Evolutionary conservation across 176 grass and related monocot species (phyloP).

Genomic region (Chrysopogon serrulatus): DNA sequence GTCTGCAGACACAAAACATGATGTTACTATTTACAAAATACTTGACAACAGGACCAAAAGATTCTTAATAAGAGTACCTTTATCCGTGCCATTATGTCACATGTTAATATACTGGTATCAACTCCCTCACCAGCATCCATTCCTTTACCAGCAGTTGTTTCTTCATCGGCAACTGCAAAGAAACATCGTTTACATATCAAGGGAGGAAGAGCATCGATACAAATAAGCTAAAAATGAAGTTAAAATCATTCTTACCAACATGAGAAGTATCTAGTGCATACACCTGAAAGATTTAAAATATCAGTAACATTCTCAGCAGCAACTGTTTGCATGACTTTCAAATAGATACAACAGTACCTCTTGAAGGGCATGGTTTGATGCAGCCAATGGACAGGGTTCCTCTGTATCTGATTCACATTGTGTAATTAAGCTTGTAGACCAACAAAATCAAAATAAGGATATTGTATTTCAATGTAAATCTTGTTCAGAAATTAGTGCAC

Average conservation of each 20-base stretch:
- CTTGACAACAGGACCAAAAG: background rate
- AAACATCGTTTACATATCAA: slow-evolving; percentile 17
- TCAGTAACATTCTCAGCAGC: background rate
- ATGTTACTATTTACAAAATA: background rate
- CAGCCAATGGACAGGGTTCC: slow-evolving; percentile 2
- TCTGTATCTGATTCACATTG: slow-evolving; percentile 5
- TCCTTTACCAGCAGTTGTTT: slow-evolving; percentile 6
- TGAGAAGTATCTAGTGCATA: slow-evolving; percentile 11
- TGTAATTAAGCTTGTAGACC: background rate
- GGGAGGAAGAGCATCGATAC: background rate
- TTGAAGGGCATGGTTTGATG: slow-evolving; percentile 7
- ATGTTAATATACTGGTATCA: slow-evolving; percentile 20
- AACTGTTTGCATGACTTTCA: background rate
- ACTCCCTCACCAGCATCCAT: slow-evolving; percentile 6
- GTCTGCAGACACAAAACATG: slow-evolving; percentile 23
- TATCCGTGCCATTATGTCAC: slow-evolving; percentile 50
- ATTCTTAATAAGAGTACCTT: slow-evolving; percentile 34
- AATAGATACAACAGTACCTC: slow-evolving; percentile 33
- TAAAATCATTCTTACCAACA: slow-evolving; percentile 15
- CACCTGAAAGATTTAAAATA: slow-evolving; percentile 31
- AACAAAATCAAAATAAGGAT: slow-evolving; percentile 10
- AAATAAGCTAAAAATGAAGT: background rate
- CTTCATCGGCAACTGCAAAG: slow-evolving; percentile 23
- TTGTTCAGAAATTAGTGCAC: slow-evolving; percentile 13
- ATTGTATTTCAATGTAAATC: background rate